Evolutionary conservation across 345 rosid genomes (phyloP), one percentile per base, ranked within the genome.

Genomic region (Balakata baccata): DNA sequence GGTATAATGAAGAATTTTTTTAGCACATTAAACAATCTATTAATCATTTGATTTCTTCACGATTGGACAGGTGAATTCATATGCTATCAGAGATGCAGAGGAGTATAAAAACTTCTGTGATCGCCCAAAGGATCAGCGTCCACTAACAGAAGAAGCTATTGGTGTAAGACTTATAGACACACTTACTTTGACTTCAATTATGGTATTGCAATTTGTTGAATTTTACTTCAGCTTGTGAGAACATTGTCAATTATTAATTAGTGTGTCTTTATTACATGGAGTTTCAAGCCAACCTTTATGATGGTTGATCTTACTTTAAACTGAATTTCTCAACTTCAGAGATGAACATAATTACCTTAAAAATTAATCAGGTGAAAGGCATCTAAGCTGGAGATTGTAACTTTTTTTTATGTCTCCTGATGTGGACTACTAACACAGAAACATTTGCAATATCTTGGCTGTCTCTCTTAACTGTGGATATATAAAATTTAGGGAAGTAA

Each of bases 101-200:
- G 96, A 93, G 81, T 91, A 93, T 69, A 93, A 83, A 80, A 93
- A 93, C 54, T 93, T 89, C 81, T 93, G 97, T 72, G 96, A 93
- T 80, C 89, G 92, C 4, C 78, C 94, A 6, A 94, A 80, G 81
- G 96, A 90, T 70, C 98, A 94, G 79, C 91, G 96, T 9, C 97
- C 92, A 0, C 85, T 81, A 52, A 92, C 97, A 53, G 98, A 91
- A 71, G 98, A 94, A 86, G 92, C 87, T 79, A 87, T 94, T 65
- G 88, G 90, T 82, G 98, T 89, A 84, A 87, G 96, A 71, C 71
- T 82, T 69, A 37, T 38, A 54, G 11, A 71, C 41, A 17, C 10
- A 10, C 54, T 70, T 11, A 50, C 50, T 43, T 22, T 39, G 59
- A 46, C 23, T 63, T 61, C 34, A n/a, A 18, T 49, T 54, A 13